Percentiles rank a stretch among this genome's conserved stretches.
Conservation (phyloP, 169 alveolate genomes). For the Eimeria praecox region DNA sequence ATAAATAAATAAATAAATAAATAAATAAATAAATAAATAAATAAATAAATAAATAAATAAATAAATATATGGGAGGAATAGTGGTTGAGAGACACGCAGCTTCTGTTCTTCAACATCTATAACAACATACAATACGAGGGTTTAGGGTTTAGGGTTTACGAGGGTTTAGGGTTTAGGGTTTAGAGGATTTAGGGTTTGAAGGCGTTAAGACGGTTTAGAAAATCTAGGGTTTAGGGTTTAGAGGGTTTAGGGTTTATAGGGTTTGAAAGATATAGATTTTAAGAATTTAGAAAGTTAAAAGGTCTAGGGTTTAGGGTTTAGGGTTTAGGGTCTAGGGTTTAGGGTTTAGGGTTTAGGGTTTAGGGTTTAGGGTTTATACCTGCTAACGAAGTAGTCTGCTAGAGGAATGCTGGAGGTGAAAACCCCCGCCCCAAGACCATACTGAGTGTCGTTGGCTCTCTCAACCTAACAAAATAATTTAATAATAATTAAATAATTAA, state of each 20-base stretch:
- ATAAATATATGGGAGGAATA: no score
- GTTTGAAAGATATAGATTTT: neutral
- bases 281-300: no score
- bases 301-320: neutral
- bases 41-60: no score
- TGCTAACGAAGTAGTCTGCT: conserved; percentile 83
- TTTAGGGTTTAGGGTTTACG: conserved; percentile 2
- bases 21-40: neutral
- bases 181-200: neutral
- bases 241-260: neutral
- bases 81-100: no score
- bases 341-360: conserved; percentile 41
- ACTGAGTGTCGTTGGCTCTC: conserved; percentile 90
- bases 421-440: conserved; percentile 93
- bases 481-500: no score
- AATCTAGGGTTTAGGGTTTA: neutral
- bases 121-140: neutral
- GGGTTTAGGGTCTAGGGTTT: conserved; percentile 13
- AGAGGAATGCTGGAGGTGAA: conserved; percentile 87
- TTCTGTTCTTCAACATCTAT: no score
- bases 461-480: conserved; percentile 85
- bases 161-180: neutral
- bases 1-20: no score
- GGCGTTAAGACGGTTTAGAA: no score
- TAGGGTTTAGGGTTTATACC: conserved; percentile 84